These are phyloP conservation scores for Leccinum fuscescens DNA, from an alignment of 1,284 basidiomycete species.

Conservation along the genomic window DNA sequence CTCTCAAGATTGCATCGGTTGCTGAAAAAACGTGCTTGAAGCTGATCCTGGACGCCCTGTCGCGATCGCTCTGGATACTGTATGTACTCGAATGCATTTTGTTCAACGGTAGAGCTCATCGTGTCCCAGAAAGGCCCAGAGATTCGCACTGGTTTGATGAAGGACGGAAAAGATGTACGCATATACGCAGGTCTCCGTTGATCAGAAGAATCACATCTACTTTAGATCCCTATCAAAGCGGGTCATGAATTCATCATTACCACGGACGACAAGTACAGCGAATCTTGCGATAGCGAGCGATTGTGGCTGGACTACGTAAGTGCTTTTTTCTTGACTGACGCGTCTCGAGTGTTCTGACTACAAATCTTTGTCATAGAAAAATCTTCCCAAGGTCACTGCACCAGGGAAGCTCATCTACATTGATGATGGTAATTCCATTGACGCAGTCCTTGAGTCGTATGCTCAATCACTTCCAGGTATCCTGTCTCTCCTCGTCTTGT, in stretches of 20 bases:
- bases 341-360: constrained; percentile 12
- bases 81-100: constrained; percentile 35
- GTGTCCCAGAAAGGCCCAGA: constrained; percentile 89
- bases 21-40: constrained; percentile 13
- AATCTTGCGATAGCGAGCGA: constrained; percentile 78
- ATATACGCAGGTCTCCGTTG: constrained; percentile 12
- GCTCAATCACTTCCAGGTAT: constrained; percentile 54
- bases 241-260: constrained; percentile 95
- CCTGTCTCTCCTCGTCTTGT: constrained; percentile 89
- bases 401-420: constrained; percentile 97
- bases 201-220: constrained; percentile 11
- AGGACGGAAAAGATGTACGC: constrained; percentile 73
- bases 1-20: neutral
- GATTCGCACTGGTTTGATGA: constrained; percentile 96
- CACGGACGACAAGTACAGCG: constrained; percentile 80
- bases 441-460: neutral
- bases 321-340: constrained; percentile 23
- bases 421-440: constrained; percentile 76
- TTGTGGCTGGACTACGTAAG: constrained; percentile 91
- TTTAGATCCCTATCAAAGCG: constrained; percentile 76
- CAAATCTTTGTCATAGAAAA: constrained; percentile 51
- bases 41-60: constrained; percentile 81
- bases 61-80: constrained; percentile 97
- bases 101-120: constrained; percentile 15
- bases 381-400: constrained; percentile 92